A percentile compares a stretch with the other conserved stretches of the same genome.
These are phyloP conservation scores for Mycena vulgaris DNA, from an alignment of 768 basidiomycete genomes.

Conservation along the genomic window DNA sequence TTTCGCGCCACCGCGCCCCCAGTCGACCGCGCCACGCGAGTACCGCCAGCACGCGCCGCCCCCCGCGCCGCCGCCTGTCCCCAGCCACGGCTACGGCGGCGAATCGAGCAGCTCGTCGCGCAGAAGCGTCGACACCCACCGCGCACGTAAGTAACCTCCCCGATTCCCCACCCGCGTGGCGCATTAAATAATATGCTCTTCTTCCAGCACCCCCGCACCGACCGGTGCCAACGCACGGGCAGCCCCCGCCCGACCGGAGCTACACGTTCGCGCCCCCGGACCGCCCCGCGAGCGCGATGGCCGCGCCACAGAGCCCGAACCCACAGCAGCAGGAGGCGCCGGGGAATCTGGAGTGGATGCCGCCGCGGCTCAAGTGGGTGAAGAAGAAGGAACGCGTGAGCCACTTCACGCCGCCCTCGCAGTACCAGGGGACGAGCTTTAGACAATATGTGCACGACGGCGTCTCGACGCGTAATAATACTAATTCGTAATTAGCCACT, in stretches of 20 bases:
- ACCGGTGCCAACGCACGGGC: slow-evolving; percentile 11
- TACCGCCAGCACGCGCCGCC: slow-evolving; percentile 16
- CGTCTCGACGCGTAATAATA: slow-evolving; percentile 11
- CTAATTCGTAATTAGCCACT: background rate
- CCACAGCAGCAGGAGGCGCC: background rate
- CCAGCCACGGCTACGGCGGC: background rate
- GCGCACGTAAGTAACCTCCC: slow-evolving; percentile 6
- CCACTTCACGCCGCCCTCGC: slow-evolving; percentile 39
- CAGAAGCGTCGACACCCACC: background rate
- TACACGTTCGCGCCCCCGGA: slow-evolving; percentile 34
- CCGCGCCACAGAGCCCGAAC: slow-evolving; percentile 1
- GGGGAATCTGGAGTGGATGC: slow-evolving; percentile 32
- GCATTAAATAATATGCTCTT: background rate
- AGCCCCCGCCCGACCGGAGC: slow-evolving; percentile 4
- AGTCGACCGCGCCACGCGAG: slow-evolving; percentile 36
- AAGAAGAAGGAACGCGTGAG: slow-evolving; percentile 39
- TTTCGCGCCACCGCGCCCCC: slow-evolving; percentile 33
- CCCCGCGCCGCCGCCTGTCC: slow-evolving; percentile 14
- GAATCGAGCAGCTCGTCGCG: slow-evolving; percentile 14
- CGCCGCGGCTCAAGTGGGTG: slow-evolving; percentile 39
- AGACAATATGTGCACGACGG: slow-evolving; percentile 40
- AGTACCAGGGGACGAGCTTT: slow-evolving; percentile 39
- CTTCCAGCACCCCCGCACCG: slow-evolving; percentile 9
- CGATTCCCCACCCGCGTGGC: background rate
- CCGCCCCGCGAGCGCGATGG: slow-evolving; percentile 38